Evolutionary conservation across 2,329 filamentous ascomycete species (phyloP), one percentile per base, ranked within the genome.

Genomic region (Alternaria arbusti): DNA sequence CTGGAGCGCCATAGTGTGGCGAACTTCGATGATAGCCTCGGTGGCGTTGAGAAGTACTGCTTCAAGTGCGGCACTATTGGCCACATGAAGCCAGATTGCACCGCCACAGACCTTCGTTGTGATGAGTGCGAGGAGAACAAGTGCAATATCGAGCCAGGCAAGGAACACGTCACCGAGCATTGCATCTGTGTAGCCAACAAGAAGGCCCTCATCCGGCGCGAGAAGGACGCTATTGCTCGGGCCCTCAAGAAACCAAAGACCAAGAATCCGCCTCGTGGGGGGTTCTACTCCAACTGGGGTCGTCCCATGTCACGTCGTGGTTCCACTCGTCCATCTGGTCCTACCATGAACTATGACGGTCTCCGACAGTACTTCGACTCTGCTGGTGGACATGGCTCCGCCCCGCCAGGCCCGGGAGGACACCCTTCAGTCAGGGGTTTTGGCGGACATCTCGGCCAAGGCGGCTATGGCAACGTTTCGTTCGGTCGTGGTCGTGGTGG

Each of bases 41-140:
- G 65, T 3, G 65, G 63, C 20, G 58, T 52, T 1, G 20, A 36
- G 12, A 25, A 51, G 40, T 69, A 69, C 56, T 69, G 67, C 44
- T 63, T 54, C 51, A 61, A 55, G 40, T 69, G 67, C 32, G 63
- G 65, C 0, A 59, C 45, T 7, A 11, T 7, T 2, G 40, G 46
- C 1, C 67, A 69, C 44, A 60, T 62, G 60, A 63, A 50, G 26
- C 11, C 43, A 5, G 49, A 56, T 5, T 68, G 66, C 45, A 46
- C 6, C 7, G 58, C 56, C 4, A 58, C 28, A 1, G 40, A 32
- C 15, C 52, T 68, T n/a, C 44, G 36, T 8, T 68, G 66, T 47
- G 25, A 57, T 4, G 58, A 66, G 20, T 68, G 66, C 22, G 17
- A 25, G 20, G 8, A 30, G 23, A 63, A 63, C 10, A 6, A 17